phyloP scores from a whole-genome alignment of 2,329 filamentous ascomycete genomes.

The Alternaria gaisen region DNA sequence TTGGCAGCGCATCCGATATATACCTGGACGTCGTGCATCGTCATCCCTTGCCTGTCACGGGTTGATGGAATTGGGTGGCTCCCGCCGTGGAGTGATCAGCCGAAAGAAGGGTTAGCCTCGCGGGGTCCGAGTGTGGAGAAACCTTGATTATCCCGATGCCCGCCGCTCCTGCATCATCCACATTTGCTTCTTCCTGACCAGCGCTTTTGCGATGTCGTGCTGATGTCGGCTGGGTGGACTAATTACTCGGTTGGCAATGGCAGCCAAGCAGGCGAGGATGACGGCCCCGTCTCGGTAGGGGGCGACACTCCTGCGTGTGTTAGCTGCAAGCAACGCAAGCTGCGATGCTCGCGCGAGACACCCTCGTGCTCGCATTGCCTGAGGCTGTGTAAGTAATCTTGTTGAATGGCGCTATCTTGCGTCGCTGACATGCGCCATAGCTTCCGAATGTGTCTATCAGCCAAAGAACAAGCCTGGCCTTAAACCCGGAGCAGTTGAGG shows the following conservation, averaged over 20 bases:
- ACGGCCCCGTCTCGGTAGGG: conserved; percentile 32
- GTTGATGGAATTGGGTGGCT: neutral
- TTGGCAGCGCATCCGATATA: neutral
- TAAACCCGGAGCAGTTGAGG: conserved; percentile 46
- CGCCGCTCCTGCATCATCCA: conserved; percentile 35
- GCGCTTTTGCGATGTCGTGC: conserved; percentile 30
- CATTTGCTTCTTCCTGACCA: conserved; percentile 27
- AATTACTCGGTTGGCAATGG: conserved; percentile 43
- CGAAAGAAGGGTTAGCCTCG: conserved; percentile 31
- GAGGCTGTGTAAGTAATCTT: conserved; percentile 38
- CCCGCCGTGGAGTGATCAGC: conserved; percentile 21
- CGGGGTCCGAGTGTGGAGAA: conserved; percentile 35
- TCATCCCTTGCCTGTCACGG: neutral
- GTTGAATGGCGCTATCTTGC: neutral
- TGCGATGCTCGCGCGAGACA: conserved; percentile 43
- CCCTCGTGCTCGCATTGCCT: conserved; percentile 46
- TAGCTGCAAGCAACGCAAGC: conserved; percentile 45
- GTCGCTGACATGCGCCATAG: conserved; percentile 28
- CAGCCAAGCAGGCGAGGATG: conserved; percentile 36
- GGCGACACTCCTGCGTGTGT: conserved; percentile 44
- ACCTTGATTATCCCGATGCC: conserved; percentile 37
- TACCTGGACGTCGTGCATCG: neutral
- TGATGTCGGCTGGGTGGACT: conserved; percentile 45
- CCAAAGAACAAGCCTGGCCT: conserved; percentile 47
- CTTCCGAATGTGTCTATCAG: conserved; percentile 41